Conservation (phyloP, 2,329 filamentous ascomycete genomes). For the Thyridium curvatum region DNA sequence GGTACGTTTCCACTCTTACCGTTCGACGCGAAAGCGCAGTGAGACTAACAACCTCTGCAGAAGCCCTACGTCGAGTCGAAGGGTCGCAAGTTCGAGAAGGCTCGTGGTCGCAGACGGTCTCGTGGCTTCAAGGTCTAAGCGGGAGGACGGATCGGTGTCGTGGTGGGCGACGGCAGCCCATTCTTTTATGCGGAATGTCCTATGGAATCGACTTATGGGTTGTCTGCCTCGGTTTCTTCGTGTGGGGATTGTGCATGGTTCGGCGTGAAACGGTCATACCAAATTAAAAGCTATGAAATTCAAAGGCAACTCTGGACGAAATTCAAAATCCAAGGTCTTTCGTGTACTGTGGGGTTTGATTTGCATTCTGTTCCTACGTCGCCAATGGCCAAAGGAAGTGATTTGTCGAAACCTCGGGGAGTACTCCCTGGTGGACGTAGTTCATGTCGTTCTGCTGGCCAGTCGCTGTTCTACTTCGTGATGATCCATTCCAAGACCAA, state of each 20-base stretch:
- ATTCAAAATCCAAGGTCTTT: no score
- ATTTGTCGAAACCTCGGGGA: no score
- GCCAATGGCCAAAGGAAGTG: no score
- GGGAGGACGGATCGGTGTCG: constrained; percentile 7
- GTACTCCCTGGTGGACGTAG: no score
- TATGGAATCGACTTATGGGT: constrained; percentile 1
- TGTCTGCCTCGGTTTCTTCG: constrained; percentile 1
- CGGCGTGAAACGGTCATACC: constrained; percentile 10
- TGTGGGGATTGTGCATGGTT: constrained; percentile 25
- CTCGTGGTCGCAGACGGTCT: constrained; percentile 97
- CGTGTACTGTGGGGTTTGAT: no score
- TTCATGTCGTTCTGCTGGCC: no score
- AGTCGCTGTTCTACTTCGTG: no score
- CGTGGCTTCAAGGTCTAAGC: constrained; percentile 99
- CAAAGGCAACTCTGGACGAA: constrained; percentile 10
- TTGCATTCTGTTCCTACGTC: no score
- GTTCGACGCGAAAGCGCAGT: neutral
- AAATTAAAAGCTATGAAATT: constrained; percentile 3
- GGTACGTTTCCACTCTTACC: constrained; percentile 44
- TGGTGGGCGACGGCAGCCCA: constrained; percentile 6
- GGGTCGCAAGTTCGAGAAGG: constrained; percentile 99
- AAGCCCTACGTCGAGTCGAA: constrained; percentile 97
- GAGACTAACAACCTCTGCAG: constrained; percentile 42
- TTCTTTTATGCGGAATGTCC: constrained; percentile 1
- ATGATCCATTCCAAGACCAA: no score